Base-by-base conservation (phyloP, 2,329 filamentous ascomycete genomes). In the Xylariomycetidae sp. region DNA sequence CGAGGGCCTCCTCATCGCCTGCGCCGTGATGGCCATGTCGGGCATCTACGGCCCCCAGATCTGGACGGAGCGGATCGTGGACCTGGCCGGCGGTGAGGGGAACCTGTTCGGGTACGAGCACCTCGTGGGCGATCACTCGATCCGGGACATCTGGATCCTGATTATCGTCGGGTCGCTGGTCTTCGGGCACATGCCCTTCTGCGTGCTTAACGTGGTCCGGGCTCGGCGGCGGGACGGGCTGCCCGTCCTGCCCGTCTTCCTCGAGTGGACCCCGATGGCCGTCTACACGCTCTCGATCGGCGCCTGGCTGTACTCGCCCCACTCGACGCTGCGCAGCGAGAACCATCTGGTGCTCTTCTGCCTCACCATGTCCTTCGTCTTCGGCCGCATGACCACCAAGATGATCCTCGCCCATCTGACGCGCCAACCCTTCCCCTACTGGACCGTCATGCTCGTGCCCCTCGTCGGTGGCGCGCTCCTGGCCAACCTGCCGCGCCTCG, bases 371-470 rank as follows among this genome's bases (percentile, higher is more conserved):
- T 85, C 87, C n/a, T 89, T 97, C 51, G 92, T 96, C 38, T 97
- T 98, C 60, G 92, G 92, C 22, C 84, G 92, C 48, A 88, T 98
- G 82, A 97, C 92, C 0, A 98, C 92, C 25, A 98, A 97, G 70
- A 97, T 97, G 62, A 98, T 98, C 56, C 80, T 98, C 13, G 90
- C 92, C 3, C 92, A 98, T 61, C 71, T 98, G 32, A 92, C 92
- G 2, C 80, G 80, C 43, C 92, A 97, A 59, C 86, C 90, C 4
- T 98, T 97, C 64, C 92, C 92, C 2, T 94, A 86, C 72, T 97
- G 89, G 88, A 97, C 92, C 9, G 75, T 92, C 30, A 85, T 97
- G 75, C 72, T 97, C 23, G 79, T 77, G 20, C 92, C 92, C 6
- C 79, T 98, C 25, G 74, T 96, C 30, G 85, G 85, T 31, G 92